Conservation (phyloP, 1,284 basidiomycete genomes). For the Clitocybe nebularis region DNA sequence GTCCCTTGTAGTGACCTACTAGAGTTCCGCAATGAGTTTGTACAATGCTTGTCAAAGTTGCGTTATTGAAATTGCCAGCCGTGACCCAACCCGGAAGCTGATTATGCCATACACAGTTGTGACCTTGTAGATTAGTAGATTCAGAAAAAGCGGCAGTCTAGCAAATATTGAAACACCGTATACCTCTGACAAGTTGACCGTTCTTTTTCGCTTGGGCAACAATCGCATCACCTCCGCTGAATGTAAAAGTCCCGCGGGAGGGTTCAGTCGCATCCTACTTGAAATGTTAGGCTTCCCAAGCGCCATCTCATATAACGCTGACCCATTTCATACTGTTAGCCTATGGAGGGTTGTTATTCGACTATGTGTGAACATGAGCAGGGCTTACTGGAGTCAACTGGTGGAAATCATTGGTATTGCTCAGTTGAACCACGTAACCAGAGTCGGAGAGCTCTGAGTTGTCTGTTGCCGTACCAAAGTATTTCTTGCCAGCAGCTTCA, state of each 20-base stretch:
- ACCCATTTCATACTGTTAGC: slow-evolving; percentile 56
- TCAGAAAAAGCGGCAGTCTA: background rate
- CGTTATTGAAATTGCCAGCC: slow-evolving; percentile 35
- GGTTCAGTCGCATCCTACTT: slow-evolving; percentile 53
- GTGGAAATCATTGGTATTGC: slow-evolving; percentile 40
- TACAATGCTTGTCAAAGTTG: slow-evolving; percentile 39
- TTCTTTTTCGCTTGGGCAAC: slow-evolving; percentile 40
- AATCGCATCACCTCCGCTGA: slow-evolving; percentile 40
- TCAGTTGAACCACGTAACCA: slow-evolving; percentile 37
- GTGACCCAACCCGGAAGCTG: slow-evolving; percentile 52
- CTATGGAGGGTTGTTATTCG: background rate
- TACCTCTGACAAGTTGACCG: slow-evolving; percentile 35
- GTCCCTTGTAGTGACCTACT: slow-evolving; percentile 45
- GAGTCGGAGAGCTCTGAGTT: slow-evolving; percentile 46
- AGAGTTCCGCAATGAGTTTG: slow-evolving; percentile 43
- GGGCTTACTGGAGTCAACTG: slow-evolving; percentile 41
- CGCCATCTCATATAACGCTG: too few relatives aligned
- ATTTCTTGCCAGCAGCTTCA: slow-evolving; percentile 45
- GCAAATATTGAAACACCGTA: background rate
- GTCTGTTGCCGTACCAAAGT: slow-evolving; percentile 58
- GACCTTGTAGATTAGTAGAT: slow-evolving; percentile 23
- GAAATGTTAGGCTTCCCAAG: background rate
- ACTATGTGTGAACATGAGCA: background rate
- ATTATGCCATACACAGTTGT: slow-evolving; percentile 54
- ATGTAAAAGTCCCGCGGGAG: slow-evolving; percentile 42